phyloP scores from a whole-genome alignment of 225 moss, liverwort and hornwort genomes.

The Pseudoscleropodium purum region DNA sequence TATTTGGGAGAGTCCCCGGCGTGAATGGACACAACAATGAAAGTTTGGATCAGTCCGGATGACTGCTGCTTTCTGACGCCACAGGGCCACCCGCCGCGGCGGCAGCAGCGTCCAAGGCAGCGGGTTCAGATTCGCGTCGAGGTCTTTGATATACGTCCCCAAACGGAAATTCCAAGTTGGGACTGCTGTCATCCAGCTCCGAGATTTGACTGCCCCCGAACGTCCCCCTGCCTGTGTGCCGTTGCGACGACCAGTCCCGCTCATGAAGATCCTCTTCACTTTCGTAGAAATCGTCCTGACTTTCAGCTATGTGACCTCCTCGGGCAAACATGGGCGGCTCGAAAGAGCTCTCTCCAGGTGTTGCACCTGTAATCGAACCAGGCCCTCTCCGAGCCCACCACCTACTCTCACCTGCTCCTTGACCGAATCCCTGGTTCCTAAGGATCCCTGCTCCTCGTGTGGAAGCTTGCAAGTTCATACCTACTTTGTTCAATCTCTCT shows the following conservation, averaged over 20 bases:
- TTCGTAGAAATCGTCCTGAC: constrained; percentile 81
- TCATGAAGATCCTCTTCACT: constrained; percentile 89
- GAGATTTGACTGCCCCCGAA: constrained; percentile 67
- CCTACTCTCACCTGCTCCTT: constrained; percentile 72
- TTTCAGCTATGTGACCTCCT: constrained; percentile 61
- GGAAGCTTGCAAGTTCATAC: constrained; percentile 40
- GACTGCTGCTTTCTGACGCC: constrained; percentile 1
- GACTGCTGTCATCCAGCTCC: constrained; percentile 51
- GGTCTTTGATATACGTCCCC: constrained; percentile 84
- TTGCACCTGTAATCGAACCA: constrained; percentile 40
- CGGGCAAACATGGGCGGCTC: constrained; percentile 77
- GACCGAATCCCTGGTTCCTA: constrained; percentile 57
- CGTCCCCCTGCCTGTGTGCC: constrained; percentile 32
- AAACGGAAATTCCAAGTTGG: constrained; percentile 76
- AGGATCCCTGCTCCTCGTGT: constrained; percentile 43
- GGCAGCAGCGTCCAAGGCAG: background rate
- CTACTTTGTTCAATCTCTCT: constrained; percentile 28
- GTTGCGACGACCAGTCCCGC: constrained; percentile 62
- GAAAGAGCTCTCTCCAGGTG: constrained; percentile 77
- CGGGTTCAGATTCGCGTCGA: constrained; percentile 21
- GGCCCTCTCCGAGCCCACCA: constrained; percentile 91
- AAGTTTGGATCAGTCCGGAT: constrained; percentile 8
- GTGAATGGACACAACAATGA: background rate
- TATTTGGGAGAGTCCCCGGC: background rate
- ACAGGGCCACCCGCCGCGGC: background rate